Base-by-base conservation (phyloP, 1,284 basidiomycete genomes). In the Sporisorium scitamineum region DNA sequence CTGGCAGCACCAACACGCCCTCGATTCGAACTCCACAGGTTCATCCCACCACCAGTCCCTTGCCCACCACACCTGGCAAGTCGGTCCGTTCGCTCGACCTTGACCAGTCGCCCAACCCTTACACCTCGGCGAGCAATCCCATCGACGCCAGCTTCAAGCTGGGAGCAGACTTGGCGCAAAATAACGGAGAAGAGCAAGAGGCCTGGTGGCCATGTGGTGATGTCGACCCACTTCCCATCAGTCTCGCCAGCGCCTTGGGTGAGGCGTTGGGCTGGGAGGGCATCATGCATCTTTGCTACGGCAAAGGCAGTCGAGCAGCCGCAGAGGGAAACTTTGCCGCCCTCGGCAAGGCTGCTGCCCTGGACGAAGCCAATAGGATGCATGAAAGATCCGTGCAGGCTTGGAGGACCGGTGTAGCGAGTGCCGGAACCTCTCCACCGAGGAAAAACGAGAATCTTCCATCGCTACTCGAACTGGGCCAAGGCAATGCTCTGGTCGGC, bases 271-370 rank as follows among this genome's bases (percentile, higher is more conserved):
- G 83, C 10, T 84, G 83, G 83, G 78, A 82, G 34, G 82, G 82
- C 16, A 76, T 84, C 62, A 76, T 84, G 78, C 72, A 80, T 20
- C 70, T 84, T 20, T 84, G 83, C 65, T 84, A 84, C 42, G 83
- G 83, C 16, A 54, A 58, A 22, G 79, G 76, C 31, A 82, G 80
- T 58, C 60, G 61, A 26, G 68, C 69, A 34, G 73, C 65, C 2
- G 45, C 48, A 0, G 73, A 68, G 44, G 76, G 79, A 14, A 60
- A 61, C 29, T 81, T 70, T 48, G 53, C 52, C 1, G 64, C 82
- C 0, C 67, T 84, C 3, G 82, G 83, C 22, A 68, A 66, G 29
- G 82, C 82, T 9, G 82, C 80, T 8, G 80, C 80, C 13, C 51
- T 81, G 13, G 64, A 84, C 29, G 63, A 72, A 47, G 55, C 57